A percentile compares a stretch with the other conserved stretches of the same genome.
Conservation (phyloP, 441 rosid species). For the Arabidopsis lyrata region DNA sequence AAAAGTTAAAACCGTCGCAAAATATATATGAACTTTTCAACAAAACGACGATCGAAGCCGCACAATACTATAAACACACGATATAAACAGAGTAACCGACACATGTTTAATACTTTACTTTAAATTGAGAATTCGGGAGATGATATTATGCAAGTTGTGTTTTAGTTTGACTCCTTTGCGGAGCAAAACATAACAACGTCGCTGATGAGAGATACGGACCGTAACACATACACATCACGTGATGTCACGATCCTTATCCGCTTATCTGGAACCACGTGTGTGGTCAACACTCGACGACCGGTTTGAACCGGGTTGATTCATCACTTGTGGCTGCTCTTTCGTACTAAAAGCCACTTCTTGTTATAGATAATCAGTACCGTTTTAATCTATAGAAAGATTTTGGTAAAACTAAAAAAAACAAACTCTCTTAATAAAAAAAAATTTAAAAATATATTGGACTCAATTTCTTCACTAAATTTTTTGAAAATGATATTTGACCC, state of each 20-base stretch:
- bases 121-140: neutral
- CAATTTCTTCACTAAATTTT: too few relatives aligned
- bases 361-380: slow-evolving; percentile 31
- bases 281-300: slow-evolving; percentile 39
- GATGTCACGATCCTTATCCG: slow-evolving; percentile 39
- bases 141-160: neutral
- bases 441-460: too few relatives aligned
- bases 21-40: too few relatives aligned
- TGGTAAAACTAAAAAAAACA: too few relatives aligned
- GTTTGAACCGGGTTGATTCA: slow-evolving; percentile 5
- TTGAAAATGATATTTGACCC: too few relatives aligned
- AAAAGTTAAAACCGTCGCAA: too few relatives aligned
- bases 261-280: slow-evolving; percentile 37
- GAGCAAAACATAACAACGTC: slow-evolving; percentile 25
- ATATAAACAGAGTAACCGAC: neutral
- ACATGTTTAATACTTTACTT: slow-evolving; percentile 15
- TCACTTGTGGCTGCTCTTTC: slow-evolving; percentile 31
- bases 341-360: slow-evolving; percentile 16
- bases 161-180: slow-evolving; percentile 20
- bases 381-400: too few relatives aligned
- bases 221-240: neutral
- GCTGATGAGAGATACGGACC: neutral
- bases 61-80: neutral
- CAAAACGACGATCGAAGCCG: slow-evolving; percentile 27
- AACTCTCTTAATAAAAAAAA: too few relatives aligned